Base-by-base conservation (phyloP, 345 rosid species). In the Aquilaria yunnanensis region DNA sequence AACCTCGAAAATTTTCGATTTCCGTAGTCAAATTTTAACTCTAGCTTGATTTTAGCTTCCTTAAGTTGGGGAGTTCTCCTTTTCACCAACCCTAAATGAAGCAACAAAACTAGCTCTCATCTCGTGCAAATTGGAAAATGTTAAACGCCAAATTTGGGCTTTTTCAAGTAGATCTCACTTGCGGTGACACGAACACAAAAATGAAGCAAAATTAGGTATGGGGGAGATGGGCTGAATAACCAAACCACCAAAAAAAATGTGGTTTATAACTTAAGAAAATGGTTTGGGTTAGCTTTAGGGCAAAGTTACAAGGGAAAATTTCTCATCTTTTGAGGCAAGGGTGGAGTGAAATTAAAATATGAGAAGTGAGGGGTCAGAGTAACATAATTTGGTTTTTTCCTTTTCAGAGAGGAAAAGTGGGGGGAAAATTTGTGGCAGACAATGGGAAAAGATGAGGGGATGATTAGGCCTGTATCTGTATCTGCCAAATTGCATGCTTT, bases 151-250 rank as follows among this genome's bases (percentile, higher is more conserved):
- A 45, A 23, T 49, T 65, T 43, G 50, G 8, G 45, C 52, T 47
- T 57, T 57, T 37, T 5, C 32, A 46, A 43, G 65, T n/a, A 47
- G 31, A 6, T 31, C 48, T 59, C 13, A 11, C 14, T 6, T 30
- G 6, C 10, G 49, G 3, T 11, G 52, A 33, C 53, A 33, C 47
- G 14, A 9, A 33, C 6, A 12, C 43, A 61, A 16, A 34, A 47
- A 11, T 14, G 47, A 60, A 69, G 52, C 64, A 55, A 81, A 68
- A 71, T 68, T 74, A 62, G 83, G 83, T 69, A 23, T 33, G 56
- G 41, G 60, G 56, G 54, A 50, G 75, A 23, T 23, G 23, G 59
- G 68, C 51, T 63, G 74, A 70, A 60, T 51, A 68, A 60, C 72
- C 80, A 70, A 61, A 60, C 68, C 45, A 63, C 45, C 70, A 54